Evolutionary conservation across 2,329 filamentous ascomycete species (phyloP), one percentile per base, ranked within the genome.

Genomic region (Didymella pomorum): DNA sequence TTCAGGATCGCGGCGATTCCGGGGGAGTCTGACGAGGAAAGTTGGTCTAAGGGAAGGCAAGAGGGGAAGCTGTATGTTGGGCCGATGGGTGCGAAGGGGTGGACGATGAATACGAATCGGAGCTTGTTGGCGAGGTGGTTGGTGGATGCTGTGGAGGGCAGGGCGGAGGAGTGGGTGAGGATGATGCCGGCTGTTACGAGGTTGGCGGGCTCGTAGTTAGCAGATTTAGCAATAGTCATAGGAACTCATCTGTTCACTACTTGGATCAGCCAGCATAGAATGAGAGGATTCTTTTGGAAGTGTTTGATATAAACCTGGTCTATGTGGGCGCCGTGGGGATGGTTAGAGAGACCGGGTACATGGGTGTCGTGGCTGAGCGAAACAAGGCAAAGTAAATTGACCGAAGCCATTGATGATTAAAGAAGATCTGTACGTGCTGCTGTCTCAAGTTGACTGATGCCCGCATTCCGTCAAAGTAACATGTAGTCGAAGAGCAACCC

Each of bases 171-270:
- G 16, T 58, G 49, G 50, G 50, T 58, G 28, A 44, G 50, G 39
- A 29, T 50, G 39, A 58, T 58, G 56, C 56, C 56, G 45, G 50
- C 50, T 11, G 56, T 58, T 33, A 42, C 49, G 41, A 44, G 45
- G n/a, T 10, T 58, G 44, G 45, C 56, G 18, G 50, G 56, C 16
- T 25, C 23, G 23, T 25, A 25, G 23, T 25, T 7, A 25, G 23
- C 23, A 25, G 23, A 3, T 3, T 25, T 25, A 25, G 23, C 4
- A 25, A 25, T 3, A 25, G 23, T 3, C 23, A 4, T 25, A 4
- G 4, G 23, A 7, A 25, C 4, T 25, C 23, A 25, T 25, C 7
- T 3, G 23, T 25, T 25, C 7, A 25, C 23, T 4, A 25, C 3
- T 25, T 25, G 23, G 23, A 25, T 3, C 7, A 25, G 23, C 23